Base-by-base conservation (phyloP, 2,329 filamentous ascomycete genomes). In the Phialemoniopsis sp. region DNA sequence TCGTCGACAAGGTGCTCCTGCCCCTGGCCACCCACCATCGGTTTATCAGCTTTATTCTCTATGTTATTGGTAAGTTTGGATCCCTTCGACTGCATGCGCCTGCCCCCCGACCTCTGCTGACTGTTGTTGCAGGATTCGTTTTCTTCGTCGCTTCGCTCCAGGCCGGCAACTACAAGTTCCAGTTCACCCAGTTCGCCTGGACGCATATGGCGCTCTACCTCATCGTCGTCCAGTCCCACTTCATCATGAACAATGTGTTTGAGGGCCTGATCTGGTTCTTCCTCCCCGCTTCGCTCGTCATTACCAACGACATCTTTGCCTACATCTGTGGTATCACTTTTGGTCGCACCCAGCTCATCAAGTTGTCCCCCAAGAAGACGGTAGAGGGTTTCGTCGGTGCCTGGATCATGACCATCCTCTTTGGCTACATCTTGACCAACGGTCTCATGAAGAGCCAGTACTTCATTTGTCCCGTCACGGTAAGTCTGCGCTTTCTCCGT, bases 201-300 rank as follows among this genome's bases (percentile, higher is more conserved):
- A 97, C 93, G 13, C 93, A 98, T 63, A 97, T 98, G 90, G 93
- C 94, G 5, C 79, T 98, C 15, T 97, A 95, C 71, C 75, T 98
- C 55, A 96, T 98, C 55, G 91, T 97, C 30, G 90, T 95, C 6
- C 90, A 98, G 65, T 90, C 93, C 13, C 93, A 98, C 63, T 98
- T 98, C 63, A 89, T 97, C 68, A 97, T 98, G 88, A 98, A 98
- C 76, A 98, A 98, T 66, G 86, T 98, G 49, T 94, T 98, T 54
- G 93, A 98, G 68, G 93, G 93, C 68, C 89, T 98, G 87, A 95
- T 98, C 61, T 98, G 93, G 93, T 97, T 98, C 74, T 96, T 97
- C 76, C 69, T 98, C 33, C 93, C 93, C 8, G 90, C 89, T 8
- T 85, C 89, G 38, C 78, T 98, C 53, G 93, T 98, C 61, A 95